Evolutionary conservation across 148 eudicot genomes (phyloP).

Genomic region (Arctostaphylos glauca): DNA sequence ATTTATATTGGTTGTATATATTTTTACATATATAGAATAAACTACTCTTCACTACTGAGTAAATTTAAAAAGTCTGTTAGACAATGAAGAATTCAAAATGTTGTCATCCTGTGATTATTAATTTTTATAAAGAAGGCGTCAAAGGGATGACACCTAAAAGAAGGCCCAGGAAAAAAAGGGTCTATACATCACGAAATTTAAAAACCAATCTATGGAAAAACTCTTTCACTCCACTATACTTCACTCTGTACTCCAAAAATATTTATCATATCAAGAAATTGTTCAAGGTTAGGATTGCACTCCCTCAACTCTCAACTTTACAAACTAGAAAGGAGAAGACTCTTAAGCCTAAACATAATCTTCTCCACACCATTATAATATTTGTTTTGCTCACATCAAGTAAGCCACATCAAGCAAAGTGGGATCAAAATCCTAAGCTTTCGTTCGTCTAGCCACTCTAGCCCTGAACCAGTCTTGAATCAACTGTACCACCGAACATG

Average conservation of each 20-base stretch:
- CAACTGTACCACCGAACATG: too few species aligned
- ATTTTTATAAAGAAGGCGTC: too few species aligned
- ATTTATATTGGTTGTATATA: too few species aligned
- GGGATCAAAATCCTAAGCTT: background rate
- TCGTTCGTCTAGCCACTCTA: too few species aligned
- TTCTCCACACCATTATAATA: background rate
- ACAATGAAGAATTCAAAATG: too few species aligned
- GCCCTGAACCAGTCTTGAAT: too few species aligned
- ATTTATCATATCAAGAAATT: background rate
- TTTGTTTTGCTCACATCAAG: background rate
- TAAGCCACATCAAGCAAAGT: background rate
- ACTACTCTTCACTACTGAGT: background rate
- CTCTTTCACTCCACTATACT: background rate
- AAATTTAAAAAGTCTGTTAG: background rate
- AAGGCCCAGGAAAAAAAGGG: background rate
- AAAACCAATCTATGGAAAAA: background rate
- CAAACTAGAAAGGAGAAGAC: background rate
- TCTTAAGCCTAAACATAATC: background rate
- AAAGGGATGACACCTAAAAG: background rate
- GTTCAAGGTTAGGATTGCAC: background rate
- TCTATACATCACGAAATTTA: background rate
- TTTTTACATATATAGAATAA: background rate
- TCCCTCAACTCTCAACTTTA: background rate
- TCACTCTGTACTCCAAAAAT: background rate
- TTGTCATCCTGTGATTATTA: too few species aligned